phyloP scores from a whole-genome alignment of 2,329 filamentous ascomycete genomes.

The Gnomoniopsis smithogilvyi region DNA sequence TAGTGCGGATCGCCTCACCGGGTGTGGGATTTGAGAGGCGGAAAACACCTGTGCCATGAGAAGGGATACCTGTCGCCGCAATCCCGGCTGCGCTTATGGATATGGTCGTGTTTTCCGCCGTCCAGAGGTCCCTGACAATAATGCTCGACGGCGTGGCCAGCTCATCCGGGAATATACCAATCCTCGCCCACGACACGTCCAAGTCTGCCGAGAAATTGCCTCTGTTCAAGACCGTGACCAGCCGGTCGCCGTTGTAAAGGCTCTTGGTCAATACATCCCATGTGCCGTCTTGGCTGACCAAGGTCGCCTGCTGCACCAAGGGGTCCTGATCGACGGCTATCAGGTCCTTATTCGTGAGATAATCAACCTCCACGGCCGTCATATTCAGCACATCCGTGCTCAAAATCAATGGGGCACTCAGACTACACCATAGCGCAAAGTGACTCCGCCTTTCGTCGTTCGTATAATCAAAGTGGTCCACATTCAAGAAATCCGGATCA shows the following conservation, averaged over 20 bases:
- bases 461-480: conserved; percentile 31
- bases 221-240: conserved; percentile 45
- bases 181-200: conserved; percentile 30
- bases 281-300: conserved; percentile 39
- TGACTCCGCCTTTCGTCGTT: conserved; percentile 33
- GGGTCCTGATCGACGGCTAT: conserved; percentile 40
- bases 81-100: conserved; percentile 22
- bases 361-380: conserved; percentile 30
- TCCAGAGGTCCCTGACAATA: conserved; percentile 41
- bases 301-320: conserved; percentile 41
- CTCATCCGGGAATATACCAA: conserved; percentile 32
- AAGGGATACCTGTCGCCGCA: conserved; percentile 27
- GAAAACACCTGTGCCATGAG: conserved; percentile 39
- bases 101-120: conserved; percentile 27
- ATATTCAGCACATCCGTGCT: conserved; percentile 37
- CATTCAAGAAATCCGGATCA: conserved; percentile 36
- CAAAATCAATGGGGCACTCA: conserved; percentile 34
- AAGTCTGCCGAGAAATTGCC: conserved; percentile 28
- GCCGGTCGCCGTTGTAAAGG: conserved; percentile 42
- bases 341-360: conserved; percentile 37
- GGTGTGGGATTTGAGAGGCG: conserved; percentile 33
- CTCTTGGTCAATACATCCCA: conserved; percentile 45
- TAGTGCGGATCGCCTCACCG: conserved; percentile 23
- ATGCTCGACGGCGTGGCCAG: conserved; percentile 25
- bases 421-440: conserved; percentile 33